Evolutionary conservation across 2,329 filamentous ascomycete genomes (phyloP), one percentile per base, ranked within the genome.

Genomic region (Penicillium sp.): DNA sequence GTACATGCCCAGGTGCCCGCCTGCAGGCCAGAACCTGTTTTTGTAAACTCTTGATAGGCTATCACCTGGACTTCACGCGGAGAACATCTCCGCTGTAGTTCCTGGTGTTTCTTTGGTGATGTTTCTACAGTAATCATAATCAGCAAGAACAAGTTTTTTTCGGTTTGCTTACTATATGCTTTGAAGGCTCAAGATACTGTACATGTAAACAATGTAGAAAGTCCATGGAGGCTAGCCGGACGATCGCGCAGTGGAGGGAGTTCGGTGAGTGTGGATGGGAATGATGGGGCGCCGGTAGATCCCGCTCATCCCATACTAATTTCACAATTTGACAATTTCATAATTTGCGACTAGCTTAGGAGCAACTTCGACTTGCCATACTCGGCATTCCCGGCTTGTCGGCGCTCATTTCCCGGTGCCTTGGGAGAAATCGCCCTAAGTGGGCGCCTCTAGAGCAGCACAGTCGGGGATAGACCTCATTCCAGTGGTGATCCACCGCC

Each of bases 221-320:
- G 5, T 48, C 38, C 16, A 7, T 48, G 49, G 31, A 49, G 39
- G 45, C 24, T 27, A 27, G 24, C 24, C 24, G 24, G 51, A 43
- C 36, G 18, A 39, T 24, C 16, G 22, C 38, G 16, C n/a, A 39
- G 39, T 36, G 46, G 36, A 32, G 52, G 31, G 40, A 39, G 44
- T 32, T 10, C 16, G 38, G 45, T 48, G 36, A 43, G 27, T 21
- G 27, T 29, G 39, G 38, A 49, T 43, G 46, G 34, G 24, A 50
- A 49, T 21, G 18, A 44, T 49, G 39, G 43, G 49, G 45, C 18
- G 50, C 50, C 50, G 50, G 50, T 53, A 36, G 50, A 53, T 53
- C 50, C 50, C 50, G 44, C 22, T 21, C 31, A 34, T 11, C 10
- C 13, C 31, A 34, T 34, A 34, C 9, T 14, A 7, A 31, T 31